Evolutionary conservation across 495 filamentous ascomycete genomes (phyloP).

Genomic region (Penicillium taxi): DNA sequence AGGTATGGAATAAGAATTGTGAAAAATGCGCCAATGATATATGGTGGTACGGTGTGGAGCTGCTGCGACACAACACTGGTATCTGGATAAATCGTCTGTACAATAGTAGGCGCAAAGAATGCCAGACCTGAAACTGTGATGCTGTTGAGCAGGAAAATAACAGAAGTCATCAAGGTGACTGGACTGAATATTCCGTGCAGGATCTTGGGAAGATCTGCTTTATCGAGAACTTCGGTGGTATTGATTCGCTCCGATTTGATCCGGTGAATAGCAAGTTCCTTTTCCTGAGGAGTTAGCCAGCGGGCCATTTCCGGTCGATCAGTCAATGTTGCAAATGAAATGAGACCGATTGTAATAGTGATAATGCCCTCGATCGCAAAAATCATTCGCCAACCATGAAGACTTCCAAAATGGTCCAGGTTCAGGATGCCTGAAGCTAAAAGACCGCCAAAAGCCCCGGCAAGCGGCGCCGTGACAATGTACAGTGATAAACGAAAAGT

Average conservation of each 20-base stretch:
- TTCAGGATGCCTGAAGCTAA: constrained; percentile 51
- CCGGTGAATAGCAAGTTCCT: constrained; percentile 52
- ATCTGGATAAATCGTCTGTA: constrained; percentile 52
- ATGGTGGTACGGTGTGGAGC: constrained; percentile 64
- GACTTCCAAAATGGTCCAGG: constrained; percentile 35
- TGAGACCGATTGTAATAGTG: constrained; percentile 48
- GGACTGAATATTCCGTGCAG: constrained; percentile 44
- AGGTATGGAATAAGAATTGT: constrained; percentile 53
- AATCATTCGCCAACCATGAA: constrained; percentile 59
- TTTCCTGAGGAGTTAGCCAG: constrained; percentile 60
- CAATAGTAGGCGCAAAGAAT: constrained; percentile 68
- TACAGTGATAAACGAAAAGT: constrained; percentile 50
- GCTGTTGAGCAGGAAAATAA: constrained; percentile 49
- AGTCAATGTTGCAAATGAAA: constrained; percentile 55
- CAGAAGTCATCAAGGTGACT: constrained; percentile 36
- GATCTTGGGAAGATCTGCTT: constrained; percentile 37
- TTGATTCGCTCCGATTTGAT: constrained; percentile 58
- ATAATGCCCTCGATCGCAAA: constrained; percentile 73
- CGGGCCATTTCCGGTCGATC: constrained; percentile 57
- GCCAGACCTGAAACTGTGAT: constrained; percentile 51
- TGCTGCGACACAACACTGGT: constrained; percentile 50
- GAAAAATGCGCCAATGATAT: constrained; percentile 61
- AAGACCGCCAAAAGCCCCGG: constrained; percentile 63
- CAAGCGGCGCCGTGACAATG: constrained; percentile 55
- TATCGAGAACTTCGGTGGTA: constrained; percentile 53